Conservation (phyloP, 2,329 filamentous ascomycete species). For the Microsporum audouinii region DNA sequence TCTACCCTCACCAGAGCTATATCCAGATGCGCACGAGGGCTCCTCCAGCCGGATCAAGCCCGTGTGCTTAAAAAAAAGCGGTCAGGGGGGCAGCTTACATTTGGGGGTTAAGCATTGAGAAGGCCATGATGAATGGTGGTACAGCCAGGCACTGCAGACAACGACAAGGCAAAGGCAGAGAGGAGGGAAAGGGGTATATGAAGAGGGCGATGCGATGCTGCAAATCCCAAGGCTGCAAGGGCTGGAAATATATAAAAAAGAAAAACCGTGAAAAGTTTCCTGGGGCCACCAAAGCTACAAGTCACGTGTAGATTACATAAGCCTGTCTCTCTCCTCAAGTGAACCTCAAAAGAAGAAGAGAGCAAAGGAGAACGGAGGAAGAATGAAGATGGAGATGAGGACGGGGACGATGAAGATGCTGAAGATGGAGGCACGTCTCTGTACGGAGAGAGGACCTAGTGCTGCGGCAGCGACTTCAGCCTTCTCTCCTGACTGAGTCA, state of each 20-base stretch:
- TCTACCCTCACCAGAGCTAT: neutral
- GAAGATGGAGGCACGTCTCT: neutral
- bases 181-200: neutral
- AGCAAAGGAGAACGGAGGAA: neutral
- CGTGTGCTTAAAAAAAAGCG: neutral
- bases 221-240: neutral
- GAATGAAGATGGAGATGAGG: neutral
- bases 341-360: neutral
- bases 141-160: neutral
- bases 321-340: neutral
- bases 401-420: neutral
- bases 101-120: constrained; percentile 21
- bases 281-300: constrained; percentile 1
- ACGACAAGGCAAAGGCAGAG: neutral
- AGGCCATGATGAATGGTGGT: constrained; percentile 1
- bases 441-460: neutral
- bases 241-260: neutral
- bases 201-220: neutral
- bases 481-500: neutral
- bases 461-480: neutral
- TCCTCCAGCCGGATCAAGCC: neutral
- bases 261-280: neutral
- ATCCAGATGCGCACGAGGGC: neutral
- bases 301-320: neutral
- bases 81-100: constrained; percentile 15